Percentiles rank a stretch among this genome's conserved stretches.
phyloP scores from a whole-genome alignment of 805 yeast genomes.

The Metschnikowia baotianmanensis region DNA sequence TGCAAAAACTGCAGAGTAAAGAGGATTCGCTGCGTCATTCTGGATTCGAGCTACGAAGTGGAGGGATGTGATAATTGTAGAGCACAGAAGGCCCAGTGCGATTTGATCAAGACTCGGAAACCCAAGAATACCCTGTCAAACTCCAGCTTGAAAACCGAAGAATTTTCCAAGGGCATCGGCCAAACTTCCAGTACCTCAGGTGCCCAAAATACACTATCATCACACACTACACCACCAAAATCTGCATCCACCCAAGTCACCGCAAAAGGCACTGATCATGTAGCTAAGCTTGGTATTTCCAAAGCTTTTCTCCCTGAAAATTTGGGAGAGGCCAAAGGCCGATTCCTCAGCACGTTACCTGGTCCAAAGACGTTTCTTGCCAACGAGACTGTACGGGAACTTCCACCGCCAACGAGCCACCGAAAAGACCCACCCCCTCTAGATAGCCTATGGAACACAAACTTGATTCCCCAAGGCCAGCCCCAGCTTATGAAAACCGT shows the following conservation, averaged over 20 bases:
- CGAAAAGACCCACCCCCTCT: neutral
- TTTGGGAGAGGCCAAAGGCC: too few relatives aligned
- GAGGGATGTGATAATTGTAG: slow-evolving; percentile 26
- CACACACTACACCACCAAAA: too few relatives aligned
- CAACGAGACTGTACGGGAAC: neutral
- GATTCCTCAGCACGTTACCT: too few relatives aligned
- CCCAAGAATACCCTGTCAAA: neutral
- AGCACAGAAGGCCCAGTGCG: slow-evolving; percentile 15
- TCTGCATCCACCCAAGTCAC: too few relatives aligned
- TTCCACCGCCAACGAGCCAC: neutral
- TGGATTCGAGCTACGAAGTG: slow-evolving; percentile 20
- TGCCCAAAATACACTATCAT: too few relatives aligned
- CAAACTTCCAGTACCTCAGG: neutral
- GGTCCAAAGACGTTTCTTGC: too few relatives aligned
- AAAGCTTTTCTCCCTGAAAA: too few relatives aligned
- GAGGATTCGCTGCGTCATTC: slow-evolving; percentile 23
- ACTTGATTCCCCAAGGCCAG: neutral
- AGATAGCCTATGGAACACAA: neutral
- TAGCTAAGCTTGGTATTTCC: too few relatives aligned
- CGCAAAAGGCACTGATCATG: too few relatives aligned
- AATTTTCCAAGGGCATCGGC: neutral
- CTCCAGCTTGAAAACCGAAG: neutral
- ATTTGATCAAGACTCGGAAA: slow-evolving; percentile 9
- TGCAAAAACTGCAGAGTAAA: slow-evolving; percentile 39
- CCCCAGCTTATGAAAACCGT: neutral